These are phyloP conservation scores for Russula compacta DNA, from an alignment of 768 basidiomycete species.

Conservation along the genomic window DNA sequence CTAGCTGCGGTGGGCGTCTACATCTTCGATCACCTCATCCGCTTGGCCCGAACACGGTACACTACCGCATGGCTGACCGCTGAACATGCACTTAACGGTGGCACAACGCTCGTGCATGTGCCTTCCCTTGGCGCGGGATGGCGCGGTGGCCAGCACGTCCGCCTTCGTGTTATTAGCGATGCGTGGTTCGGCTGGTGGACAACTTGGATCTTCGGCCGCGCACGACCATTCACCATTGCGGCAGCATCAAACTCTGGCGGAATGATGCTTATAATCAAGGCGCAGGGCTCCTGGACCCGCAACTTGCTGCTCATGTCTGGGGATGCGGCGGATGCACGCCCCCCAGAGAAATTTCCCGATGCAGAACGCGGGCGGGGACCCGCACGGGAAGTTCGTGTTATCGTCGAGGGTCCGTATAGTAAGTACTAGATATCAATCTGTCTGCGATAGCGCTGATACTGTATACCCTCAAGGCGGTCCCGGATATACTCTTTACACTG, in stretches of 20 bases:
- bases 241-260: constrained; percentile 35
- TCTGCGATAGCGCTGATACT: constrained; percentile 12
- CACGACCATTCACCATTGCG: constrained; percentile 38
- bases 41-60: constrained; percentile 40
- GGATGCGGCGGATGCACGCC: constrained; percentile 29
- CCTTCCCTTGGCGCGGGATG: constrained; percentile 41
- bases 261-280: constrained; percentile 43
- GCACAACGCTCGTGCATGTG: constrained; percentile 39
- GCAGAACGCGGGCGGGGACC: constrained; percentile 1
- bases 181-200: constrained; percentile 30
- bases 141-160: constrained; percentile 54
- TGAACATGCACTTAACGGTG: constrained; percentile 33
- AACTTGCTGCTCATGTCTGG: constrained; percentile 35
- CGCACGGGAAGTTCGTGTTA: constrained; percentile 27
- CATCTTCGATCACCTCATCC: constrained; percentile 36
- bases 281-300: constrained; percentile 42
- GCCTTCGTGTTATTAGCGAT: constrained; percentile 38
- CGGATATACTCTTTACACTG: constrained; percentile 38
- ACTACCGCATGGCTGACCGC: constrained; percentile 36
- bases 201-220: constrained; percentile 10
- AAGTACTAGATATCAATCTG: neutral
- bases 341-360: constrained; percentile 11
- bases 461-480: constrained; percentile 29
- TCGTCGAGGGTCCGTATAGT: constrained; percentile 52
- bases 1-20: constrained; percentile 34